Percentiles rank a stretch among this genome's conserved stretches.
Evolutionary conservation across 208 protist genomes (phyloP).

Genomic region (Vickermania spadyakhi): DNA sequence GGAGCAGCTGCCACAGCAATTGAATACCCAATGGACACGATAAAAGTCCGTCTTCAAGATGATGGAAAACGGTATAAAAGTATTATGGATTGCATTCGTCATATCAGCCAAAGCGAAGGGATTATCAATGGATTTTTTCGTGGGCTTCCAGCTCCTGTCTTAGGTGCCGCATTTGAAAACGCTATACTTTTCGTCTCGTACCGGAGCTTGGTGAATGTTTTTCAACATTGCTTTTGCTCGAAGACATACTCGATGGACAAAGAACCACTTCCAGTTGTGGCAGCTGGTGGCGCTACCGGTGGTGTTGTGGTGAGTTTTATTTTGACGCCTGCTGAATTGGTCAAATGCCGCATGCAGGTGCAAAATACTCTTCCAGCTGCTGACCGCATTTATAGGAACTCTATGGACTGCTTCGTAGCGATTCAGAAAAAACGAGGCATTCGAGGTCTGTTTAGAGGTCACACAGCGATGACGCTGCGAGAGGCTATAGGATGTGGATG

Average conservation of each 20-base stretch:
- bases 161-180: constrained; percentile 75
- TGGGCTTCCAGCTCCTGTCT: constrained; percentile 77
- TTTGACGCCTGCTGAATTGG: constrained; percentile 84
- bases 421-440: constrained; percentile 61
- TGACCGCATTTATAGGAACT: constrained; percentile 73
- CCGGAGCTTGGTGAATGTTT: constrained; percentile 29
- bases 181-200: constrained; percentile 79
- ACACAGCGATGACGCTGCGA: constrained; percentile 81
- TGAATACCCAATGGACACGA: constrained; percentile 90
- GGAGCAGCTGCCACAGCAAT: constrained; percentile 69
- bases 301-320: constrained; percentile 73
- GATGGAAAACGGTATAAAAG: constrained; percentile 56
- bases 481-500: constrained; percentile 78
- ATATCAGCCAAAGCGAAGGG: constrained; percentile 71
- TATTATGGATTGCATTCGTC: constrained; percentile 48
- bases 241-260: constrained; percentile 51
- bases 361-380: constrained; percentile 78
- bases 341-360: constrained; percentile 91
- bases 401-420: constrained; percentile 56
- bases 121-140: constrained; percentile 83
- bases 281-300: constrained; percentile 39
- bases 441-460: constrained; percentile 70
- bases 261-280: constrained; percentile 60
- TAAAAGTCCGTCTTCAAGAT: constrained; percentile 89
- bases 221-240: constrained; percentile 20